Percentiles rank a stretch among this genome's conserved stretches.
These are phyloP conservation scores for Serendipita indica DNA, from an alignment of 768 basidiomycete species.

Conservation along the genomic window DNA sequence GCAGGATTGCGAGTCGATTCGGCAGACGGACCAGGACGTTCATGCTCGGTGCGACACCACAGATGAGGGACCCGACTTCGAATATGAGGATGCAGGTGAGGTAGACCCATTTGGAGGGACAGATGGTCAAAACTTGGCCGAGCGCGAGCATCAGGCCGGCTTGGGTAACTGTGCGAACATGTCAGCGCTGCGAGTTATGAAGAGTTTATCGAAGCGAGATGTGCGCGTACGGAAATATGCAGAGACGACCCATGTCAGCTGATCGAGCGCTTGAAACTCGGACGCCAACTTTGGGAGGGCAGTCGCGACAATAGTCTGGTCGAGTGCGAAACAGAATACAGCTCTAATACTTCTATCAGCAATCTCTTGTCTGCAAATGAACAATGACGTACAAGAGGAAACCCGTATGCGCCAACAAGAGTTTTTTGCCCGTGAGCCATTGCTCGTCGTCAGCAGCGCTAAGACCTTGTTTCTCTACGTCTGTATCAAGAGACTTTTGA, in stretches of 20 bases:
- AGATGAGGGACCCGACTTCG: constrained; percentile 25
- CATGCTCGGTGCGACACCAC: not conserved
- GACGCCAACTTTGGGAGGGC: constrained; percentile 22
- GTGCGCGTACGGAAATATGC: constrained; percentile 10
- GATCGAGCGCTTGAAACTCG: constrained; percentile 20
- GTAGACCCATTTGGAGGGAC: constrained; percentile 22
- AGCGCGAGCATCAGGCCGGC: constrained; percentile 18
- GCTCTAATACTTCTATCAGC: no score
- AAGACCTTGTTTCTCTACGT: no score
- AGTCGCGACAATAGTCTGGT: constrained; percentile 28
- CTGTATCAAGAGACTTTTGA: no score
- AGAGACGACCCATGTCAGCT: constrained; percentile 20
- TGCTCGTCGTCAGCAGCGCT: not conserved
- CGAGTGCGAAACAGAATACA: constrained; percentile 22
- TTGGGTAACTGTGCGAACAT: no score
- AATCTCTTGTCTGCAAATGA: no score
- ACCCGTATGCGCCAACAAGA: constrained; percentile 15
- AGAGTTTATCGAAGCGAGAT: not conserved
- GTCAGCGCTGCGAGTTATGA: no score
- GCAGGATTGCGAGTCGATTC: no score
- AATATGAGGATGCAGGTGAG: constrained; percentile 22
- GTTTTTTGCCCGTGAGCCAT: constrained; percentile 12
- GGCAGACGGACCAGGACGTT: no score
- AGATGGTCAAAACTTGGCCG: constrained; percentile 22
- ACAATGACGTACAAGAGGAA: constrained; percentile 12